Conservation (phyloP, 495 filamentous ascomycete species). For the Hypoxylon lienhwacheense region DNA sequence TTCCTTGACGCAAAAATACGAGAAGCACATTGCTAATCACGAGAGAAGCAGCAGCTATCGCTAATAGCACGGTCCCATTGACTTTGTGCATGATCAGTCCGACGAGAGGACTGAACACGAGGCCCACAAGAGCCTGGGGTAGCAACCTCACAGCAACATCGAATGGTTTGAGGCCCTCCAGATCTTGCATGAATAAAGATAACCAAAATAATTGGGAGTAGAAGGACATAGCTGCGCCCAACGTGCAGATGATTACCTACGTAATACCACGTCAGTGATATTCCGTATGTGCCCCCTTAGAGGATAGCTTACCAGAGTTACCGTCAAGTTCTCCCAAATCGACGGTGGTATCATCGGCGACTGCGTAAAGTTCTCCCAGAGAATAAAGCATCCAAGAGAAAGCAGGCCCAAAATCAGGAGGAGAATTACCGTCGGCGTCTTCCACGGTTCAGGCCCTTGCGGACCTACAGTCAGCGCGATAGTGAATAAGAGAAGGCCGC, state of each 20-base stretch:
- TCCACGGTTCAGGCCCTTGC: conserved; percentile 55
- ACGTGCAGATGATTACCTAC: conserved; percentile 37
- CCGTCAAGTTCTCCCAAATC: conserved; percentile 40
- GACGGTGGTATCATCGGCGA: conserved; percentile 41
- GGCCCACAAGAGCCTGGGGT: conserved; percentile 41
- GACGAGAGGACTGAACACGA: conserved; percentile 43
- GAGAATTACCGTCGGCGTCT: conserved; percentile 58
- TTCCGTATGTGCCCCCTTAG: neutral
- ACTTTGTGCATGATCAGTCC: conserved; percentile 41
- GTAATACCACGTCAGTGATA: neutral
- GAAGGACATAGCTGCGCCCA: conserved; percentile 44
- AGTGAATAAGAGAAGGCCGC: conserved; percentile 40
- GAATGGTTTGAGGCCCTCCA: conserved; percentile 37
- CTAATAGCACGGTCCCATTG: conserved; percentile 37
- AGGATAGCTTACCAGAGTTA: conserved; percentile 35
- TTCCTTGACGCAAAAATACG: conserved; percentile 38
- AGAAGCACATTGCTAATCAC: conserved; percentile 40
- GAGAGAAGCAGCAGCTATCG: conserved; percentile 33
- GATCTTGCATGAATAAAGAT: conserved; percentile 44
- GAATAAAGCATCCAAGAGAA: conserved; percentile 53
- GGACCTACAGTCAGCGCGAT: conserved; percentile 40
- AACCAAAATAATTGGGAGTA: conserved; percentile 46
- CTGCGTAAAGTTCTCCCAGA: conserved; percentile 53
- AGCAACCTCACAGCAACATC: conserved; percentile 40
- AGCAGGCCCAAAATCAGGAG: conserved; percentile 58